Conservation (phyloP, 768 basidiomycete species). For the Daedaleopsis sinensis region DNA sequence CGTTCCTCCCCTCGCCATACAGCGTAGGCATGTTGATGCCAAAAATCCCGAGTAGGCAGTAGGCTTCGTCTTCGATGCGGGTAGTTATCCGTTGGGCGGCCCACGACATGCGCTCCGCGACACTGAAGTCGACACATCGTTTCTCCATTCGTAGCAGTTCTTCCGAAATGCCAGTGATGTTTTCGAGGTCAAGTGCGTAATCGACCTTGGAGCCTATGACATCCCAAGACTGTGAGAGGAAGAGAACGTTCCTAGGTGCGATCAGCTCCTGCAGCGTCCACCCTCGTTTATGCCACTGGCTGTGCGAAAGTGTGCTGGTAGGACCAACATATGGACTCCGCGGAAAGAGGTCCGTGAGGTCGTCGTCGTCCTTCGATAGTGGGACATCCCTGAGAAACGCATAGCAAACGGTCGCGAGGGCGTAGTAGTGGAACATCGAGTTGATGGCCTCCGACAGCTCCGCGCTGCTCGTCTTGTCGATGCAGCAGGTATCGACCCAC, state of each 20-base stretch:
- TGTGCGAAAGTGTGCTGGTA: background rate
- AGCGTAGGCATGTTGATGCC: background rate
- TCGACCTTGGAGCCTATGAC: background rate
- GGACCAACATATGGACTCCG: too few species aligned
- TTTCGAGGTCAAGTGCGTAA: background rate
- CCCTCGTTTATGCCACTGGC: background rate
- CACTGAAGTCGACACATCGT: background rate
- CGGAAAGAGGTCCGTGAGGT: background rate
- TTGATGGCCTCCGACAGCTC: background rate
- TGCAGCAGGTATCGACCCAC: conserved; percentile 1
- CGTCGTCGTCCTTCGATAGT: too few species aligned
- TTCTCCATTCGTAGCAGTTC: background rate
- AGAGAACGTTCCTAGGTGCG: background rate
- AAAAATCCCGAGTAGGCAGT: background rate
- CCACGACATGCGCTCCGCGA: background rate
- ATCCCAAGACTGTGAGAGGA: background rate
- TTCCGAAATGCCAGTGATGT: background rate
- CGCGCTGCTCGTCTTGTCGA: background rate
- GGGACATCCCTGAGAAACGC: background rate
- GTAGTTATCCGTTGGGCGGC: background rate
- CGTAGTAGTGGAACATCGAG: background rate
- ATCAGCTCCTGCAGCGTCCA: background rate
- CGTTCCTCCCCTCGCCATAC: background rate
- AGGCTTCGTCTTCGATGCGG: background rate
- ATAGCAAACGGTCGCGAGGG: background rate